These are phyloP conservation scores for Pseudognaphalium luteoalbum DNA, from an alignment of 129 eudicot genomes.

Conservation along the genomic window DNA sequence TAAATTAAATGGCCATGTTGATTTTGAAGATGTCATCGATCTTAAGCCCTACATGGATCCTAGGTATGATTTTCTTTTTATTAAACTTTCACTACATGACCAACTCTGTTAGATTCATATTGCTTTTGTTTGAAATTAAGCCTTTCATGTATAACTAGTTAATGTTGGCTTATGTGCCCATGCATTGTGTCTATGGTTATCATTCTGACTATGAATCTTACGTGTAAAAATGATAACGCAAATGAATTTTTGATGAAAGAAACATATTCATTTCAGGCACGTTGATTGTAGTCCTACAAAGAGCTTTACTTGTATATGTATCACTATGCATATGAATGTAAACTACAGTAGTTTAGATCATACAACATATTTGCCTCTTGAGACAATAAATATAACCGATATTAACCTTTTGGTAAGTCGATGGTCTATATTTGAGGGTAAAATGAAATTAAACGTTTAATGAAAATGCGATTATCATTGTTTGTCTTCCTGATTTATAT, in stretches of 20 bases:
- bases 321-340: not conserved
- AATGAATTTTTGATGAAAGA: not conserved
- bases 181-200: not conserved
- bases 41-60: slow-evolving; percentile 73
- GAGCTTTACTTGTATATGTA: not conserved
- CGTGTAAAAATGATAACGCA: not conserved
- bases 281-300: not conserved
- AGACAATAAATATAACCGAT: not conserved
- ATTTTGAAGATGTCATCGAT: slow-evolving; percentile 58
- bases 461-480: not conserved
- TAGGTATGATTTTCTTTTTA: slow-evolving; percentile 53
- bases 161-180: not conserved
- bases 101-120: not conserved
- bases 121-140: not conserved
- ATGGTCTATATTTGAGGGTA: not conserved
- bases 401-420: not conserved
- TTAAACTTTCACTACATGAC: not conserved
- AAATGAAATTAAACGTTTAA: not conserved
- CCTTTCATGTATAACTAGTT: not conserved
- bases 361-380: not conserved
- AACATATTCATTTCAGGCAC: not conserved
- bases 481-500: not conserved
- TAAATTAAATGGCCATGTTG: slow-evolving; percentile 83
- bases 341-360: not conserved
- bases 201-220: not conserved